Base-by-base conservation (phyloP, 768 basidiomycete genomes). In the Boletus rubescentipes region DNA sequence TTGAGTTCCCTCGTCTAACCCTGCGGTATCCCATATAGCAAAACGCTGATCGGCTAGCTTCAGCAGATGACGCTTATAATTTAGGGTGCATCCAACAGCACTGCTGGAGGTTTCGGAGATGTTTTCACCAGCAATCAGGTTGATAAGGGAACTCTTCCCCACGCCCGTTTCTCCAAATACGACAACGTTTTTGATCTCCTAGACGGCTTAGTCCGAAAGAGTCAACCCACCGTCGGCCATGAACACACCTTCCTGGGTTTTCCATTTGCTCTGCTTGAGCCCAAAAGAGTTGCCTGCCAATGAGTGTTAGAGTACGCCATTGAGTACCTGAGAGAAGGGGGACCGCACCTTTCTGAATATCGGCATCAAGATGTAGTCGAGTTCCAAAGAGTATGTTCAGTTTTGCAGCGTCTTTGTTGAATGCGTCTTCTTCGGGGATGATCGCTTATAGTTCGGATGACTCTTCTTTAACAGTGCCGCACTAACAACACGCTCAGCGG, bases 1-100 rank as follows among this genome's bases (percentile, higher is more conserved):
- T 5, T 61, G 21, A 9, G 51, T 45, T 2, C 60, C 62, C 31
- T 66, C 65, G 23, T 63, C 57, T 18, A 73, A 53, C 20, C 66
- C 64, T 29, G 67, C 54, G 11, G 64, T 65, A 20, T 65, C 64
- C 64, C 64, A 68, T 26, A 66, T 30, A 15, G 57, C 57, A 46
- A 49, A 64, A 32, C 37, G 45, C 35, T 57, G 61, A 5, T 30
- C 43, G 12, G 16, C 45, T 18, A 63, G 34, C 18, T 32, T 51
- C 43, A 68, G n/a, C 21, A 14, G 10, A 49, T 60, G 40, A 16
- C 45, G 38, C 10, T 46, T 32, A 38, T 47, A 54, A 15, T 23
- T 41, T 3, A 60, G 40, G 10, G 64, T 66, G 45, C 66, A 63
- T 29, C 64, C 67, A 18, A 49, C 51, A 10, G 61, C 58, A 20